Conservation (phyloP, 192 early-diverging fungal species). For the Kappamyces sp. region DNA sequence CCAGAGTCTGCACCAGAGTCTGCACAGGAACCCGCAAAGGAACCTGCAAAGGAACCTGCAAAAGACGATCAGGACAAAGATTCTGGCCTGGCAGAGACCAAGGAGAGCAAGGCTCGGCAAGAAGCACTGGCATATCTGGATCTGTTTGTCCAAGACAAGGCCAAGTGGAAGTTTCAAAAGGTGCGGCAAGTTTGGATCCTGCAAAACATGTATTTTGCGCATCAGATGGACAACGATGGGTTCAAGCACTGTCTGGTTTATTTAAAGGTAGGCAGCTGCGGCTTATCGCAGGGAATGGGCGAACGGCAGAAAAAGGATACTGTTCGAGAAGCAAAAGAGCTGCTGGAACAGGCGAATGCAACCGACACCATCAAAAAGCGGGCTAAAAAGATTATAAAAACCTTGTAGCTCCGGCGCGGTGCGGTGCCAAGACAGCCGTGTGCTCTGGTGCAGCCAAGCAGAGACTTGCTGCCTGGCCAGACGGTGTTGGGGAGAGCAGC, state of each 20-base stretch:
- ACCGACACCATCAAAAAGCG: slow-evolving; percentile 10
- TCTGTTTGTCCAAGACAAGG: slow-evolving; percentile 11
- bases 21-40: slow-evolving; percentile 6
- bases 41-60: neutral
- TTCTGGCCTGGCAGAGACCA: neutral
- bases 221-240: slow-evolving; percentile 10
- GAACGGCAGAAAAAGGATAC: no score
- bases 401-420: no score
- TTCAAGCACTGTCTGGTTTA: neutral
- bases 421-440: no score
- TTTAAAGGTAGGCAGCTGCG: no score
- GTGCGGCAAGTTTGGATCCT: slow-evolving; percentile 33
- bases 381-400: slow-evolving; percentile 15
- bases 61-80: neutral
- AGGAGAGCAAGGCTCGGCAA: slow-evolving; percentile 17
- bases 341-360: neutral
- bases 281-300: no score
- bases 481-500: no score
- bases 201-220: slow-evolving; percentile 26
- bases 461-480: no score
- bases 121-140: slow-evolving; percentile 24
- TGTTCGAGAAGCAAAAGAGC: no score
- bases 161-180: slow-evolving; percentile 32
- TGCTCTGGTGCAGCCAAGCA: no score
- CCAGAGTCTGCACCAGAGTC: slow-evolving; percentile 17